Base-by-base conservation (phyloP, 257 asterid genomes). In the Solanum gracilifrons region DNA sequence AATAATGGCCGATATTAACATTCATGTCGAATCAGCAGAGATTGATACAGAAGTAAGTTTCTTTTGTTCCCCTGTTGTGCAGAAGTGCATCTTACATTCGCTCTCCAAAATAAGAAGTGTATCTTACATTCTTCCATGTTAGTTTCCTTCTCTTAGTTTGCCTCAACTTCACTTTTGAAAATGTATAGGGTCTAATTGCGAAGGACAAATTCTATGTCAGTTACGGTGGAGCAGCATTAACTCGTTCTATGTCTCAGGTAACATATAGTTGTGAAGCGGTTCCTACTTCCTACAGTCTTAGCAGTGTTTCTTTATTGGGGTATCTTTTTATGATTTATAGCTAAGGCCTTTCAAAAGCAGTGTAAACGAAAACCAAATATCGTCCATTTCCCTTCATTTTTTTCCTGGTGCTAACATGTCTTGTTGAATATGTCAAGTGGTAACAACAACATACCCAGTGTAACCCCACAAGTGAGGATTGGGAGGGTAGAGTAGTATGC, bases 241-340 rank as follows among this genome's bases (percentile, higher is more conserved):
- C 89, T 94, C 89, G 91, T 89, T 95, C 99, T 87, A 69, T 95
- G 96, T 95, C 99, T 90, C 99, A 97, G 99, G 99, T 96, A 94
- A 87, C 58, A 48, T 33, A 83, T 71, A 64, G 32, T 62, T 71
- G 46, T 86, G 37, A 82, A 87, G 74, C 11, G 58, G 29, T 29
- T 29, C 11, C 23, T 75, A 71, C 87, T 29, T 29, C 10, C 21
- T 82, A 71, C 87, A 87, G 76, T 84, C 55, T 20, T 64, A 84
- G 31, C 87, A 48, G 27, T 88, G 35, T 36, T 64, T 21, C 77
- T 55, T 43, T 23, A 33, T 31, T 60, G 46, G 76, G 74, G 77
- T n/a, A 60, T 77, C 32, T 77, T 55, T 66, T 46, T 84, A 27
- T 64, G 29, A 23, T 20, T 86, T 6, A 4, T 37, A 21, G 48